Percentiles rank a stretch among this genome's conserved stretches.
Evolutionary conservation across 306 rosid species (phyloP).

Genomic region (Mimosa pudica): DNA sequence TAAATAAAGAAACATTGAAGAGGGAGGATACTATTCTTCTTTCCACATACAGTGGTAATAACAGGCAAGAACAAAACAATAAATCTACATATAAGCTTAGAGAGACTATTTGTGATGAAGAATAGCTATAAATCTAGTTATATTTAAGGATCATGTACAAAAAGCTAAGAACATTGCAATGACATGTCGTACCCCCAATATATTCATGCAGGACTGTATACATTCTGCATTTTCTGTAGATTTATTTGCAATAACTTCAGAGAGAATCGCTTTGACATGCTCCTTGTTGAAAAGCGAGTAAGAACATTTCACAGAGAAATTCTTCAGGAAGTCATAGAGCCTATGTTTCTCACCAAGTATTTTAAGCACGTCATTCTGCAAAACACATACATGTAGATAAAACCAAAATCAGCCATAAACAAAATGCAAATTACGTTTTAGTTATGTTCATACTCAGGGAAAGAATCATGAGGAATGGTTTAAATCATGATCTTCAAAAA

Average conservation of each 20-base stretch:
- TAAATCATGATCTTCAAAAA: constrained; percentile 14
- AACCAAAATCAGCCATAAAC: constrained; percentile 29
- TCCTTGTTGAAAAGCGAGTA: constrained; percentile 94
- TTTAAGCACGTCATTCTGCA: constrained; percentile 86
- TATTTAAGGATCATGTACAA: constrained; percentile 16
- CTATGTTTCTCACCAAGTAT: constrained; percentile 86
- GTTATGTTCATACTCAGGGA: constrained; percentile 15
- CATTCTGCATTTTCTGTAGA: constrained; percentile 56
- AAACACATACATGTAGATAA: constrained; percentile 2
- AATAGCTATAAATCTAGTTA: constrained; percentile 18
- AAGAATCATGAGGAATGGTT: constrained; percentile 20
- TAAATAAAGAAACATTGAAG: background rate
- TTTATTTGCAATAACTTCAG: constrained; percentile 58
- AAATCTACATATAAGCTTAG: background rate
- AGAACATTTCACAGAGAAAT: constrained; percentile 75
- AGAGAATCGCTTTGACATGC: constrained; percentile 76
- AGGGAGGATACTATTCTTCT: background rate
- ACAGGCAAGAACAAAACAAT: background rate
- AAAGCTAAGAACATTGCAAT: constrained; percentile 31
- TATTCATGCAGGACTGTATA: constrained; percentile 64
- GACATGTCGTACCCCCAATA: constrained; percentile 72
- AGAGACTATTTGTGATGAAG: constrained; percentile 7
- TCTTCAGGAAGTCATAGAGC: constrained; percentile 76
- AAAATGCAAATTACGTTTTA: constrained; percentile 29
- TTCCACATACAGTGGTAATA: background rate